A percentile compares a stretch with the other conserved stretches of the same genome.
Evolutionary conservation across 2,329 filamentous ascomycete species (phyloP).

Genomic region (Talaromyces sp.): DNA sequence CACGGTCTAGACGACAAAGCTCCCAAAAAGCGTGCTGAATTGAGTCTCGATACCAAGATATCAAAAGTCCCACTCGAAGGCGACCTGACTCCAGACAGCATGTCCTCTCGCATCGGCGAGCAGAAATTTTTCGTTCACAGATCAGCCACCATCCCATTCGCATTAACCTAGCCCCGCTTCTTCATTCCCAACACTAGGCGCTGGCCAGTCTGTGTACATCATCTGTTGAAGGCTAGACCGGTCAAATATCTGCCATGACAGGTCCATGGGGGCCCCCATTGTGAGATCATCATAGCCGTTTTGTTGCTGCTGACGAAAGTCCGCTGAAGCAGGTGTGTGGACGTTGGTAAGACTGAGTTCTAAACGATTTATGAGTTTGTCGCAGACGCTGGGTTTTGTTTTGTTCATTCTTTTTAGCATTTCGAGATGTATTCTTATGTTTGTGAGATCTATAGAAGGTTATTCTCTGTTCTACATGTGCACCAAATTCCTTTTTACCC

Average conservation of each 20-base stretch:
- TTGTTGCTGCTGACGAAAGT: constrained; percentile 12
- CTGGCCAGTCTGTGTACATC: constrained; percentile 15
- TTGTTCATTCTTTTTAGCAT: constrained; percentile 16
- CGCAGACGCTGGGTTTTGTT: constrained; percentile 12
- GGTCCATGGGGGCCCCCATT: constrained; percentile 11
- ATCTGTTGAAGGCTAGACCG: constrained; percentile 17
- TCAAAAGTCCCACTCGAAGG: constrained; percentile 6
- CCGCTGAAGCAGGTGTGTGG: constrained; percentile 12
- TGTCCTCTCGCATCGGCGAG: constrained; percentile 16
- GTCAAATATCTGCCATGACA: constrained; percentile 18
- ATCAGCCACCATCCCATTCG: constrained; percentile 12
- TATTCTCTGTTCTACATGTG: not conserved
- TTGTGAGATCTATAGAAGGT: constrained; percentile 10
- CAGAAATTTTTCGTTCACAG: constrained; percentile 1
- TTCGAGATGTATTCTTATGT: constrained; percentile 19
- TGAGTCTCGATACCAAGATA: not conserved
- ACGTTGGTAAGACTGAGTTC: constrained; percentile 15
- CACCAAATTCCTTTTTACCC: no score
- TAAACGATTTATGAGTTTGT: constrained; percentile 15
- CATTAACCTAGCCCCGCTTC: not conserved
- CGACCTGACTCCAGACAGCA: constrained; percentile 16
- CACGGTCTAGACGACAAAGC: not conserved
- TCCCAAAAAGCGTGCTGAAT: not conserved
- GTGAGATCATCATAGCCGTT: constrained; percentile 6
- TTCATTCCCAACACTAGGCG: not conserved